Percentiles rank a stretch among this genome's conserved stretches.
Evolutionary conservation across 129 eudicot species (phyloP).

Genomic region (Ambrosia trifida): DNA sequence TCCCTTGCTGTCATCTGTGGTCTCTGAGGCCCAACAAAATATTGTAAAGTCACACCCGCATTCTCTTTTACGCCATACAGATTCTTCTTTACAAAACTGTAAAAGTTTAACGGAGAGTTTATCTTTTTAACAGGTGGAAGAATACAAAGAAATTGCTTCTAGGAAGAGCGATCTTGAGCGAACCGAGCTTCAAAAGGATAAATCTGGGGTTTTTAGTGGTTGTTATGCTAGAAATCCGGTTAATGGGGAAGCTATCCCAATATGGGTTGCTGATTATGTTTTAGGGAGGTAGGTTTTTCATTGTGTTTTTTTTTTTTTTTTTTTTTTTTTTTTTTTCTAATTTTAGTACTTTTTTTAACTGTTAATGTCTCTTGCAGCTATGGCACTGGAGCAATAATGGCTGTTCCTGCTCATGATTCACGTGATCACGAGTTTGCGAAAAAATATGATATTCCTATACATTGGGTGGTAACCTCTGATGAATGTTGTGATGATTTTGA

Average conservation of each 20-base stretch:
- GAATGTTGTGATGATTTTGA: conserved; percentile 45
- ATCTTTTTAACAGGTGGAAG: conserved; percentile 62
- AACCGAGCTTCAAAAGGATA: conserved; percentile 95
- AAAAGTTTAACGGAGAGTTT: not conserved
- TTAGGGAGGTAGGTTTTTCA: conserved; percentile 68
- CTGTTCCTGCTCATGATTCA: conserved; percentile 97
- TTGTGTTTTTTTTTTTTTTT: conserved; percentile 16
- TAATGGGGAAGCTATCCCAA: conserved; percentile 77
- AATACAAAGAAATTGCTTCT: conserved; percentile 77
- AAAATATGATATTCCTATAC: conserved; percentile 67
- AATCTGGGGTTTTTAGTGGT: conserved; percentile 92
- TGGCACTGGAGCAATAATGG: conserved; percentile 99
- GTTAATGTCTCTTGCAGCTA: conserved; percentile 56
- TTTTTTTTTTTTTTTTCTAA: conserved; percentile 5
- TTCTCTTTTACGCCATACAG: conserved; percentile 4
- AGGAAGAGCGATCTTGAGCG: conserved; percentile 96
- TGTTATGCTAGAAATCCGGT: conserved; percentile 89
- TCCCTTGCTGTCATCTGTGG: conserved; percentile 62
- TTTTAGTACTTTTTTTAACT: not conserved
- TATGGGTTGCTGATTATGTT: conserved; percentile 97
- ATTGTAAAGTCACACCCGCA: conserved; percentile 40
- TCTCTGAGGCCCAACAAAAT: conserved; percentile 59
- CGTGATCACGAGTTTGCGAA: conserved; percentile 91
- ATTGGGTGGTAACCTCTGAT: conserved; percentile 76
- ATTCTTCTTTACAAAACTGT: not conserved